Evolutionary conservation across 1,284 basidiomycete species (phyloP).

Genomic region (Cutaneotrichosporon dermatis): DNA sequence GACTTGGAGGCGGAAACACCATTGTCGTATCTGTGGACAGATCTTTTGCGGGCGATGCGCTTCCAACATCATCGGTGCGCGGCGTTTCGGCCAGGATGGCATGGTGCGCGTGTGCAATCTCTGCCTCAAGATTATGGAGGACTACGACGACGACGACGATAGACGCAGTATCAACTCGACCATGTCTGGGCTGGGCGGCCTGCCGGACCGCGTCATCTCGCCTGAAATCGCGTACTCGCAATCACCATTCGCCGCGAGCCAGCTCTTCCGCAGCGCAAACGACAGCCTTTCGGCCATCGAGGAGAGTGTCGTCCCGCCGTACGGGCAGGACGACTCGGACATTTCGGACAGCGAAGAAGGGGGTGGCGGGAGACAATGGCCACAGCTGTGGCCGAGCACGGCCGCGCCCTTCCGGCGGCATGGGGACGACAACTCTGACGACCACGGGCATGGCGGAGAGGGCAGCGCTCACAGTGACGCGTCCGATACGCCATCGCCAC

Average conservation of each 20-base stretch:
- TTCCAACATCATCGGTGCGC: constrained; percentile 93
- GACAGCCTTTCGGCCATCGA: constrained; percentile 43
- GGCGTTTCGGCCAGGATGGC: constrained; percentile 87
- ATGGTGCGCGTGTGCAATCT: constrained; percentile 91
- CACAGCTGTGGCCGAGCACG: constrained; percentile 41
- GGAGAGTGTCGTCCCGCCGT: constrained; percentile 33
- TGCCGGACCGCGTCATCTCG: constrained; percentile 43
- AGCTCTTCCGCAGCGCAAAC: constrained; percentile 58
- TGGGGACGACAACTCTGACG: constrained; percentile 53
- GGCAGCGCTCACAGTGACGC: constrained; percentile 3
- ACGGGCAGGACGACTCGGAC: constrained; percentile 34
- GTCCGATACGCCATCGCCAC: constrained; percentile 9
- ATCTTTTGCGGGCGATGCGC: constrained; percentile 88
- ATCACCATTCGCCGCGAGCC: constrained; percentile 82
- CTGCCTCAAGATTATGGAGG: constrained; percentile 84
- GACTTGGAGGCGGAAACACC: constrained; percentile 87
- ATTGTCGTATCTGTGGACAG: constrained; percentile 90
- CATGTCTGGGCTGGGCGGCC: constrained; percentile 23
- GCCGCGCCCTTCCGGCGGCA: constrained; percentile 77
- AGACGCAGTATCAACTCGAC: constrained; percentile 41
- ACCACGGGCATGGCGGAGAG: constrained; percentile 12
- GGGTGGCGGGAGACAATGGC: constrained; percentile 45
- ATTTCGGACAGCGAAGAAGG: constrained; percentile 47
- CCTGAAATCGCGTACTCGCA: constrained; percentile 53
- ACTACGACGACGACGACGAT: constrained; percentile 62